Percentiles rank a stretch among this genome's conserved stretches.
phyloP scores from a whole-genome alignment of 1,284 basidiomycete genomes.

The Cutaneotrichosporon sp. region DNA sequence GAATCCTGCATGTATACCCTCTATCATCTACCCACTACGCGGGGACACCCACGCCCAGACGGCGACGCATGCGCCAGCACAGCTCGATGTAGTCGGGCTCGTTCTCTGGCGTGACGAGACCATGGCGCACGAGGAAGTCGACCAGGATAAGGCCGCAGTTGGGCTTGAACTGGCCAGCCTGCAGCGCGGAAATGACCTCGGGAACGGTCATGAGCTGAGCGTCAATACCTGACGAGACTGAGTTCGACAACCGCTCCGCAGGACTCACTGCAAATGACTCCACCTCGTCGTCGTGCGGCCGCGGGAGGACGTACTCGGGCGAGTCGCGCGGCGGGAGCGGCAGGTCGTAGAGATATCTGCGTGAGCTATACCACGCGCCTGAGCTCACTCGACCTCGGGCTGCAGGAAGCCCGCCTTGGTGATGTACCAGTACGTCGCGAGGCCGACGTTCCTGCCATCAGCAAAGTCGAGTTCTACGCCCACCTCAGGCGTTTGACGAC shows the following conservation, averaged over 20 bases:
- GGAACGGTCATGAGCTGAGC: constrained; percentile 36
- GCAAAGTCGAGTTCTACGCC: constrained; percentile 24
- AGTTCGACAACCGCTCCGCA: too few relatives aligned
- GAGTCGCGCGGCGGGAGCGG: constrained; percentile 56
- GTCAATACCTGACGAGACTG: too few relatives aligned
- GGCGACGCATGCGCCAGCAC: constrained; percentile 36
- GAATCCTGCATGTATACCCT: constrained; percentile 23
- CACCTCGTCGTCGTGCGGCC: constrained; percentile 85
- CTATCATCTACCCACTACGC: constrained; percentile 6
- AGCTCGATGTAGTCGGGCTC: constrained; percentile 50
- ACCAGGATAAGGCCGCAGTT: constrained; percentile 57
- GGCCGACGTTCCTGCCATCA: constrained; percentile 29
- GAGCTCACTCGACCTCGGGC: constrained; percentile 51
- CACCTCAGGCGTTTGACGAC: constrained; percentile 58
- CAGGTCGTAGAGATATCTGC: constrained; percentile 69
- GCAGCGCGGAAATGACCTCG: constrained; percentile 48
- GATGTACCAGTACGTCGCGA: constrained; percentile 55
- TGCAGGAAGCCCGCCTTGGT: constrained; percentile 71
- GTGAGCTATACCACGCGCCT: background rate
- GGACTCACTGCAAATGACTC: constrained; percentile 61
- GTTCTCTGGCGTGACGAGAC: constrained; percentile 52
- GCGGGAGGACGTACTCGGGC: constrained; percentile 55
- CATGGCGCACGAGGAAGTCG: constrained; percentile 56
- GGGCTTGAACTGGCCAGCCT: constrained; percentile 54
- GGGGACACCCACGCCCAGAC: constrained; percentile 35